Conservation (phyloP, 2,329 filamentous ascomycete genomes). For the Knoxdaviesia capensis region DNA sequence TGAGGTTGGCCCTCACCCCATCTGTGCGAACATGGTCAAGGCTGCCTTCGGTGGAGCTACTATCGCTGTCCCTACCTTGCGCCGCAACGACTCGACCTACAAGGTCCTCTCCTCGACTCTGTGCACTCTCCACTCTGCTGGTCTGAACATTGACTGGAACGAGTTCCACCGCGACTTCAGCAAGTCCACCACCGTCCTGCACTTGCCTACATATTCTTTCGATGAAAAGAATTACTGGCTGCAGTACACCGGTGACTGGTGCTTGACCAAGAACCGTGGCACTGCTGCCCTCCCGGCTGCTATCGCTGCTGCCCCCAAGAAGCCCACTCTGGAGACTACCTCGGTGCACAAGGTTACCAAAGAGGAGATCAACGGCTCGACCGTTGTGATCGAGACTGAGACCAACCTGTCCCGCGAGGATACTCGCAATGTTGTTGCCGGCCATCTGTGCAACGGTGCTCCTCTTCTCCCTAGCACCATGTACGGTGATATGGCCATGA, state of each 20-base stretch:
- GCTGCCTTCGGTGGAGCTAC: slow-evolving; percentile 32
- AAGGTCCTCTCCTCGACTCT: slow-evolving; percentile 39
- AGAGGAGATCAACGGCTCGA: slow-evolving; percentile 40
- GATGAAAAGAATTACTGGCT: slow-evolving; percentile 55
- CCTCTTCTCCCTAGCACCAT: slow-evolving; percentile 41
- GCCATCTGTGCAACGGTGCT: slow-evolving; percentile 48
- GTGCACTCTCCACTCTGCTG: slow-evolving; percentile 35
- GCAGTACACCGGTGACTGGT: slow-evolving; percentile 48
- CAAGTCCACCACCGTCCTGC: slow-evolving; percentile 25
- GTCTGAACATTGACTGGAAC: slow-evolving; percentile 46
- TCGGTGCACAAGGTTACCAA: slow-evolving; percentile 43
- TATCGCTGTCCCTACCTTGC: slow-evolving; percentile 35
- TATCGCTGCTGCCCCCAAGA: slow-evolving; percentile 15
- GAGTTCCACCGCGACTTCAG: slow-evolving; percentile 40
- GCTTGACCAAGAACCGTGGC: slow-evolving; percentile 46
- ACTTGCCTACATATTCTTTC: slow-evolving; percentile 50
- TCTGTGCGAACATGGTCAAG: slow-evolving; percentile 47
- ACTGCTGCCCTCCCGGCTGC: slow-evolving; percentile 14
- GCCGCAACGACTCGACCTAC: slow-evolving; percentile 44
- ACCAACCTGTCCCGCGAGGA: slow-evolving; percentile 45
- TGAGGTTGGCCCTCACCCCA: slow-evolving; percentile 49
- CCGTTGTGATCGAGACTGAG: slow-evolving; percentile 32
- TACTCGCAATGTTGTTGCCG: slow-evolving; percentile 35
- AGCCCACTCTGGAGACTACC: slow-evolving; percentile 41
- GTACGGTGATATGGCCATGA: slow-evolving; percentile 43